Base-by-base conservation (phyloP, 495 filamentous ascomycete species). In the Parachaetomium inaequale region DNA sequence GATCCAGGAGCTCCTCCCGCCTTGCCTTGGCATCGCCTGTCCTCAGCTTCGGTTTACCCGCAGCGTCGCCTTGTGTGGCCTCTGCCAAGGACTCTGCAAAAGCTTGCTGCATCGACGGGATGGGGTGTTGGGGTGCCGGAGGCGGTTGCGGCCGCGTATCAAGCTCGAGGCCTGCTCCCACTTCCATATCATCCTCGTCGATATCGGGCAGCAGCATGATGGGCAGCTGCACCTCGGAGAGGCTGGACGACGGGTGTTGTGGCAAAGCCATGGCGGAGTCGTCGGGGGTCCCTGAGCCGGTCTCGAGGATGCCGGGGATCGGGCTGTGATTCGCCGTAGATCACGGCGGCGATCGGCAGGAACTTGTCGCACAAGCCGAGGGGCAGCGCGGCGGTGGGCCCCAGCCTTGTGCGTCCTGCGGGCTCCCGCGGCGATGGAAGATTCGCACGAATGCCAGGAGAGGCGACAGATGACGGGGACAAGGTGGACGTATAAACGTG, bases 61-160 rank as follows among this genome's bases (percentile, higher is more conserved):
- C 62, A 28, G 70, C 76, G 17, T 74, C 75, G 25, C 77, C 70
- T 12, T 76, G 72, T 11, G 84, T 82, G 21, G 88, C 85, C 67
- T 96, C 92, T 28, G 83, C 64, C 56, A 98, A 88, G 3, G 92
- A 96, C 74, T 98, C 94, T 69, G 93, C 89, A 69, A 98, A 97
- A 51, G 94, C 90, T 52, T 85, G 89, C 69, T 97, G 94, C 81
- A 98, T 89, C 54, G 85, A 84, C 17, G 86, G 74, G 58, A 98
- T 88, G 2, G 94, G 94, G 74, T 78, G 68, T 15, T 64, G 68
- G 31, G 67, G 72, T 17, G 61, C 68, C n/a, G 72, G 61, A 34
- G 69, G 53, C 38, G 63, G 50, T 38, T 38, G 59, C 51, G 43
- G 42, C 38, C 53, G 64, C 36, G 45, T 58, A 29, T 62, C 55